Conservation (phyloP, 371 early-diverging fungal genomes). For the Conidiobolus incongruus region DNA sequence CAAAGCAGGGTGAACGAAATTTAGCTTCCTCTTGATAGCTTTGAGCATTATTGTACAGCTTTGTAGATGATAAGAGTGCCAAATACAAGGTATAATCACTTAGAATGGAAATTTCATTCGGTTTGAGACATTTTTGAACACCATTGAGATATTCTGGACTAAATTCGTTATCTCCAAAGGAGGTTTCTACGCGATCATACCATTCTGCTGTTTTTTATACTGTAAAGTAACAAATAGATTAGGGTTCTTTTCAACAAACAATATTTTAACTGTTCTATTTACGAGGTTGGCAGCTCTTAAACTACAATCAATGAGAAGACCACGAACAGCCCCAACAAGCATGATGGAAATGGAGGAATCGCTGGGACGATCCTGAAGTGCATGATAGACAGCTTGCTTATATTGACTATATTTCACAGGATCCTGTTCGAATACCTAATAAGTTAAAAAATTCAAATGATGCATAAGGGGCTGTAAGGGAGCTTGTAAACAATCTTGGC, state of each 20-base stretch:
- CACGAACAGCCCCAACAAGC: constrained; percentile 65
- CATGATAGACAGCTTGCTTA: constrained; percentile 40
- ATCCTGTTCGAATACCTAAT: constrained; percentile 84
- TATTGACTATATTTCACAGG: constrained; percentile 80
- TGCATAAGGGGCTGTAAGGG: constrained; percentile 86
- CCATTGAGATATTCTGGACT: constrained; percentile 93
- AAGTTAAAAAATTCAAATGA: constrained; percentile 74
- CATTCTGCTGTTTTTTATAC: constrained; percentile 33
- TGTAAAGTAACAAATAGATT: constrained; percentile 74
- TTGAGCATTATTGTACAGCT: constrained; percentile 35
- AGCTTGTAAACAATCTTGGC: constrained; percentile 69
- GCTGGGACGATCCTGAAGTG: constrained; percentile 25
- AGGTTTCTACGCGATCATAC: constrained; percentile 57
- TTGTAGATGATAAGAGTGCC: constrained; percentile 68
- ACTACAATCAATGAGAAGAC: constrained; percentile 63
- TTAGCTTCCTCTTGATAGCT: constrained; percentile 34
- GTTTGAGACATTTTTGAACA: constrained; percentile 35
- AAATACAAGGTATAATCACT: constrained; percentile 53
- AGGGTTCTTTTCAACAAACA: constrained; percentile 88
- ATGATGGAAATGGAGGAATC: constrained; percentile 46
- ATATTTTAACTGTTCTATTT: constrained; percentile 31
- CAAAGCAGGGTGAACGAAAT: constrained; percentile 82
- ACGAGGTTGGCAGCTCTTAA: constrained; percentile 50
- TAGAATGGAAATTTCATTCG: constrained; percentile 78
- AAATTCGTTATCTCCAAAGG: constrained; percentile 89